phyloP scores from a whole-genome alignment of 2,329 filamentous ascomycete genomes.

The Fusarium sp. region DNA sequence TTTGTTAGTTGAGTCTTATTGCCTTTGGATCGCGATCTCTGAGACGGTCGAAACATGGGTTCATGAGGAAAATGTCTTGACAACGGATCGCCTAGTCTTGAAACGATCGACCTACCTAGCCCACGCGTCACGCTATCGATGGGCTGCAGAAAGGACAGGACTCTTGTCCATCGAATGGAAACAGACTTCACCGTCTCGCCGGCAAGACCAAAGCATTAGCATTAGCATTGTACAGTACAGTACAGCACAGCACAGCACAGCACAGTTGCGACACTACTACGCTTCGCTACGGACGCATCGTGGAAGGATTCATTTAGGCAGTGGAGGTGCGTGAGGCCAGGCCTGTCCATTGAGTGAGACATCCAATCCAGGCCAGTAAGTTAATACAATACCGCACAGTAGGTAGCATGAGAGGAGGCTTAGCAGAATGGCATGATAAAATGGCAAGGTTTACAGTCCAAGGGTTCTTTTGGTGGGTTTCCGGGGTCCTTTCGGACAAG shows the following conservation, averaged over 20 bases:
- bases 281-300: neutral
- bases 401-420: neutral
- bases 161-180: slow-evolving; percentile 13
- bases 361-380: slow-evolving; percentile 5
- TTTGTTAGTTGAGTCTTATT: neutral
- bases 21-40: slow-evolving; percentile 27
- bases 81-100: slow-evolving; percentile 28
- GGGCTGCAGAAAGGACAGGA: slow-evolving; percentile 1
- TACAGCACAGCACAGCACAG: neutral
- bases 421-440: slow-evolving; percentile 26
- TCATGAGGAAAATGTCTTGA: slow-evolving; percentile 22
- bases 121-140: slow-evolving; percentile 30
- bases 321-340: neutral
- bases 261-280: neutral
- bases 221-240: neutral
- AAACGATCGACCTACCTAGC: slow-evolving; percentile 19
- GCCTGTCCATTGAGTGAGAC: slow-evolving; percentile 24
- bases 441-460: slow-evolving; percentile 11
- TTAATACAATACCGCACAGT: neutral
- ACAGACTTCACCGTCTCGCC: slow-evolving; percentile 16
- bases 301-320: slow-evolving; percentile 9
- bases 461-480: slow-evolving; percentile 28
- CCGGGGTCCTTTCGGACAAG: slow-evolving; percentile 10
- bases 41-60: slow-evolving; percentile 19
- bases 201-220: neutral